Base-by-base conservation (phyloP, 2,329 filamentous ascomycete genomes). In the Aspergillus carbonarius region DNA sequence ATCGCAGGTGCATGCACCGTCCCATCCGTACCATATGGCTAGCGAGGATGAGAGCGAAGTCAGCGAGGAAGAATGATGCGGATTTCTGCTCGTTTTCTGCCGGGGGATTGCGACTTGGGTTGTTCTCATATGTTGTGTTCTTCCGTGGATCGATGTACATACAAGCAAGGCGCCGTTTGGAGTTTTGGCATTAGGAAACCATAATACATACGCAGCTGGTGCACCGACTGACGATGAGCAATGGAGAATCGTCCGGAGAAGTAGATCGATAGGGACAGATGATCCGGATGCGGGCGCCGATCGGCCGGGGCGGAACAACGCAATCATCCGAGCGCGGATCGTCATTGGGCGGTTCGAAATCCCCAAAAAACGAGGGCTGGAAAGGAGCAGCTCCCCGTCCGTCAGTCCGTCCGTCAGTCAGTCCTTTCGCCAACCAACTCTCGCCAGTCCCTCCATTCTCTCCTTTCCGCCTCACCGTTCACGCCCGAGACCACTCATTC, bases 21-120 rank as follows among this genome's bases (percentile, higher is more conserved):
- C 69, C 20, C 68, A 71, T 37, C 70, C 69, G 30, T 75, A 74
- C 25, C 62, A 65, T 55, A 63, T 70, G 46, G 64, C 67, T 23
- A 82, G 78, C 35, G 84, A 85, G 17, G 75, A 79, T 54, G 85
- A 88, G 71, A 88, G 85, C 63, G 85, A 87, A 65, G 85, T 88
- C 55, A 88, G 86, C 63, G 86, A 88, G 69, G 86, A 88, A 70
- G 86, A 88, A 69, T 88, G 62, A 72, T 56, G 4, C 8, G 55
- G n/a, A 10, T 13, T 47, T 46, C 10, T 61, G 23, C 25, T 37
- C 51, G 49, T 46, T 57, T 57, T 55, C 13, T 44, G n/a, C 10
- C 13, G 27, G 30, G 30, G 6, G 48, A n/a, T 55, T 27, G 44
- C 34, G 30, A 17, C 15, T 62, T 46, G 44, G 52, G 34, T 44